phyloP scores from a whole-genome alignment of 768 basidiomycete genomes.

The Amanita polypyramis region DNA sequence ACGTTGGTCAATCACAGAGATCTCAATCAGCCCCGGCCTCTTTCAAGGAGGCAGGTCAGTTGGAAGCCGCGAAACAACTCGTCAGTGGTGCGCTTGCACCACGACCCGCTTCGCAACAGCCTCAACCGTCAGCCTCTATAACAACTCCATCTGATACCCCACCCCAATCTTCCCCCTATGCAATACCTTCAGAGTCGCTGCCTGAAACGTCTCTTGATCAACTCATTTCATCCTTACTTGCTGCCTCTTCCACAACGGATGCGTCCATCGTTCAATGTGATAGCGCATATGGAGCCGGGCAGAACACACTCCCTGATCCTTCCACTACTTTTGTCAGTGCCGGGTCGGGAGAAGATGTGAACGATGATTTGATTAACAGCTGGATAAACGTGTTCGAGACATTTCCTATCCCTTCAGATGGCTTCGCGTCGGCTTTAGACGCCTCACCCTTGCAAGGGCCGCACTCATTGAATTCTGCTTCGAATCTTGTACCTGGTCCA shows the following conservation, averaged over 20 bases:
- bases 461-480: neutral
- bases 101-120: neutral
- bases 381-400: slow-evolving; percentile 43
- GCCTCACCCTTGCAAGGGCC: neutral
- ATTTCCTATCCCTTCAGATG: slow-evolving; percentile 27
- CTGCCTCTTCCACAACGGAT: slow-evolving; percentile 15
- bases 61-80: neutral
- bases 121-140: neutral
- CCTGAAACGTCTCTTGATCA: slow-evolving; percentile 26
- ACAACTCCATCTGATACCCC: neutral
- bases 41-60: neutral
- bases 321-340: neutral
- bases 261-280: neutral
- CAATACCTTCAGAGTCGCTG: slow-evolving; percentile 8
- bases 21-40: neutral
- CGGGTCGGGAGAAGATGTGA: neutral
- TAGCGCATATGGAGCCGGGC: neutral
- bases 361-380: slow-evolving; percentile 20
- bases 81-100: neutral
- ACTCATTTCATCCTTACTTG: slow-evolving; percentile 28
- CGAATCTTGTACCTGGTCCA: neutral
- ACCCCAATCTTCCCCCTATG: slow-evolving; percentile 1
- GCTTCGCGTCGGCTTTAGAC: slow-evolving; percentile 12
- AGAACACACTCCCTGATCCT: neutral
- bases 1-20: neutral